phyloP scores from a whole-genome alignment of 2,329 filamentous ascomycete species.

The Botrytis fabae region DNA sequence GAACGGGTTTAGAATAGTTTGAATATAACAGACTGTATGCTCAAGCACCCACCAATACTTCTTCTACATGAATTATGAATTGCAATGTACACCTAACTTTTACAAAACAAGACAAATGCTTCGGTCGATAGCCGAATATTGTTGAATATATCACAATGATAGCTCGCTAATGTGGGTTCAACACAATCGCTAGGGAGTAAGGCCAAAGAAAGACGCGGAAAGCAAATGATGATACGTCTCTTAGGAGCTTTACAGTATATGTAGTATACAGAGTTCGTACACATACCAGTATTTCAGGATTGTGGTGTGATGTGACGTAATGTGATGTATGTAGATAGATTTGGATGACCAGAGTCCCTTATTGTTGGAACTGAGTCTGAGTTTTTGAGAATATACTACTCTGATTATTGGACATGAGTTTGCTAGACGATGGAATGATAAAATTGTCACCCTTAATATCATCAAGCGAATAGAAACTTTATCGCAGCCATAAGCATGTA shows the following conservation, averaged over 20 bases:
- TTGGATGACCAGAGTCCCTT: not conserved
- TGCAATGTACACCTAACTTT: not conserved
- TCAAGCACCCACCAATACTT: not conserved
- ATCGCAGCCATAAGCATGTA: not conserved
- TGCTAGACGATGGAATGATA: no score
- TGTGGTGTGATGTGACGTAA: not conserved
- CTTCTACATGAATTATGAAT: not conserved
- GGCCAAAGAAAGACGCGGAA: not conserved
- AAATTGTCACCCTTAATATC: no score
- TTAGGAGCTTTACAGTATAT: not conserved
- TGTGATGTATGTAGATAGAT: not conserved
- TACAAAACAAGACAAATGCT: not conserved
- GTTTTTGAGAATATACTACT: no score
- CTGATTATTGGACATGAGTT: no score
- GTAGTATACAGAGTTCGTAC: not conserved
- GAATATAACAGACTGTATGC: not conserved
- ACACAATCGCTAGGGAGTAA: not conserved
- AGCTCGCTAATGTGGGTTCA: not conserved
- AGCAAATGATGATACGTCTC: not conserved
- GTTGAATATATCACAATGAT: no score
- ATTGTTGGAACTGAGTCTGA: no score
- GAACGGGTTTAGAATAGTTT: not conserved
- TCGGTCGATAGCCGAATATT: not conserved
- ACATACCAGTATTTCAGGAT: rapidly evolving
- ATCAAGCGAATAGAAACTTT: no score